Conservation (phyloP, 768 basidiomycete genomes). For the Kwoniella sp. region DNA sequence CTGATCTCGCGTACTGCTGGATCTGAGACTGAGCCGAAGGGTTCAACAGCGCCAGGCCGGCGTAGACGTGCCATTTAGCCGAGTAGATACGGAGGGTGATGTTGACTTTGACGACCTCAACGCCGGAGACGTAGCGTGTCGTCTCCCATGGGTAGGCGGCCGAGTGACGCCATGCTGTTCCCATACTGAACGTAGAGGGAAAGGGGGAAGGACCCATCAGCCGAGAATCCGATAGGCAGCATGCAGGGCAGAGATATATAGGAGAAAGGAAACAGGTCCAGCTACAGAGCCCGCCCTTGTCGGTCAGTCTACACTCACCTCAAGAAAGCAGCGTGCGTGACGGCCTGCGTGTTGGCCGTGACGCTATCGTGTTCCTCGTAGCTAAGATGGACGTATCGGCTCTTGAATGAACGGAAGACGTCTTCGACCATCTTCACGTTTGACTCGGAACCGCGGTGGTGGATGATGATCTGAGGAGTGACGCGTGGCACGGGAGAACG, state of each 20-base stretch:
- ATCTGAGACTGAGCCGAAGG: conserved; percentile 86
- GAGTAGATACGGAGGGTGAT: conserved; percentile 93
- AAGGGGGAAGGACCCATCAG: too few species aligned
- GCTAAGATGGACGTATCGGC: conserved; percentile 86
- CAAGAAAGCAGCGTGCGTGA: conserved; percentile 95
- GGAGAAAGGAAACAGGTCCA: too few species aligned
- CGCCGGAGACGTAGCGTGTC: conserved; percentile 90
- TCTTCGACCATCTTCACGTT: conserved; percentile 76
- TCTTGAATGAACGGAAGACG: conserved; percentile 76
- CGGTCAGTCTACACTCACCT: conserved; percentile 62
- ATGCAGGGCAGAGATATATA: too few species aligned
- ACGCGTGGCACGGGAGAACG: too few species aligned
- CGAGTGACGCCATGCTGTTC: conserved; percentile 85
- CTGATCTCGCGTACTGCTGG: conserved; percentile 81
- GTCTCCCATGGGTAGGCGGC: conserved; percentile 88
- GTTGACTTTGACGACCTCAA: conserved; percentile 98
- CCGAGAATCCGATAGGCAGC: too few species aligned
- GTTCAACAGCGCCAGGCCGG: conserved; percentile 96
- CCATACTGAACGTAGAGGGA: conserved; percentile 95
- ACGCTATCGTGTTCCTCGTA: conserved; percentile 96
- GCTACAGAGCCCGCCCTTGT: too few species aligned
- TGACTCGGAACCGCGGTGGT: conserved; percentile 76
- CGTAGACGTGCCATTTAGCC: conserved; percentile 99
- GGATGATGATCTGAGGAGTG: conserved; percentile 90
- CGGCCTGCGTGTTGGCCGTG: conserved; percentile 97